Evolutionary conservation across 768 basidiomycete species (phyloP), one percentile per base, ranked within the genome.

Genomic region (Lactarius tabidus): DNA sequence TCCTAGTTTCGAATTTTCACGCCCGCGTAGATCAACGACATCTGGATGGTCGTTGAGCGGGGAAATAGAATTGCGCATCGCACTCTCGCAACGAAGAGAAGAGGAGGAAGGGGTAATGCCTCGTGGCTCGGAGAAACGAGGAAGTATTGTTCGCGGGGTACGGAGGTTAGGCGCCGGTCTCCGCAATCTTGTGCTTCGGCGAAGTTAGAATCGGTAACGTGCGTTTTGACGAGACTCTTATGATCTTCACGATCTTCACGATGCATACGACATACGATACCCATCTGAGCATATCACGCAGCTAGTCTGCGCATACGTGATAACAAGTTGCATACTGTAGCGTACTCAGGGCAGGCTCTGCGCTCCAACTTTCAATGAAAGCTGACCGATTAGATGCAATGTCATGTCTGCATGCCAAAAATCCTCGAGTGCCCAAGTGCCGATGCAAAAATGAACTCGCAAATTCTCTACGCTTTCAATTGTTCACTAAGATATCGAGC

Each of bases 41-140:
- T 64, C 66, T 58, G 68, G 68, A 18, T 62, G 68, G 61, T 69
- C 68, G 31, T 43, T 69, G 57, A 69, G 68, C 28, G 68, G 68
- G 33, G 68, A 69, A 57, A 67, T 69, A 2, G 68, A 69, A 29
- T 39, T 69, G 18, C 68, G 59, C 26, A 69, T 69, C 33, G 62
- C 62, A 35, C 66, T 69, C 55, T 68, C 68, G 31, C 66, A 63
- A 18, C 41, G 59, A 39, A 59, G 66, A 31, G 67, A 63, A 26
- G 66, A 53, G 31, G 68, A 66, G 5, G 56, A 64, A 14, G 36
- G 38, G 20, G n/a, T 23, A 20, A 33, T 9, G 12, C 45, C 17
- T 20, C n/a, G 9, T 38, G 23, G 36, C n/a, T 35, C 54, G 45
- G 51, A 56, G 38, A 67, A n/a, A 26, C 56, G 61, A 61, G 57